Conservation (phyloP, 116 monocot species). For the Thalassia testudinum region DNA sequence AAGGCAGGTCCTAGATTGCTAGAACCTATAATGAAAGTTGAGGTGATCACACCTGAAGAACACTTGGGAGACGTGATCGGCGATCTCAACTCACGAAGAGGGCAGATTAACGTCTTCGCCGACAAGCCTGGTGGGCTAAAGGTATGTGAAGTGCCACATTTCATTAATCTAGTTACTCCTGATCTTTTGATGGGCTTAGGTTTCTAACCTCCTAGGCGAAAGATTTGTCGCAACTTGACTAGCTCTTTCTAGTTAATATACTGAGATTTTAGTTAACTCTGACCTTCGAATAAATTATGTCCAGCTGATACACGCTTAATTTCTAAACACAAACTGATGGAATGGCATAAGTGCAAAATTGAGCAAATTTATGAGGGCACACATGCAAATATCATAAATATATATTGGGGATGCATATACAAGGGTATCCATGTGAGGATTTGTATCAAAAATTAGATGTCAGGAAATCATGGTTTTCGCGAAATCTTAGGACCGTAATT, state of each 20-base stretch:
- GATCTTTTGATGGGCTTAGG: no score
- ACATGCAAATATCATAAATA: no score
- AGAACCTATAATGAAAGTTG: slow-evolving; percentile 98
- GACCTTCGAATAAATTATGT: neutral
- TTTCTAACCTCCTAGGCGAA: no score
- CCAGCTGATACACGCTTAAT: neutral
- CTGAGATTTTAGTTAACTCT: neutral
- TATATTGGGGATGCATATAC: no score
- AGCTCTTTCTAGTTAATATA: neutral
- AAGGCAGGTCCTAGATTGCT: slow-evolving; percentile 76
- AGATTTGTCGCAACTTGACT: neutral
- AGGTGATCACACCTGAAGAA: slow-evolving; percentile 91
- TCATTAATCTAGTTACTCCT: no score
- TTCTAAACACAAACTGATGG: neutral
- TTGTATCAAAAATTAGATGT: no score
- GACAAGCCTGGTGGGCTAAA: slow-evolving; percentile 96
- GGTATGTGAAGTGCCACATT: slow-evolving; percentile 22
- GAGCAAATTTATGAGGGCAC: no score
- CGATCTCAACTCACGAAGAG: slow-evolving; percentile 94
- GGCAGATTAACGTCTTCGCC: slow-evolving; percentile 70
- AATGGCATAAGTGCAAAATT: no score
- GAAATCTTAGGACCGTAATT: no score
- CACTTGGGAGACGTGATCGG: slow-evolving; percentile 99
- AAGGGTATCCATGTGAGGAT: no score
- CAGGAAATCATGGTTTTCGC: no score